phyloP scores from a whole-genome alignment of 805 yeast species.

The Spathaspora sp. region DNA sequence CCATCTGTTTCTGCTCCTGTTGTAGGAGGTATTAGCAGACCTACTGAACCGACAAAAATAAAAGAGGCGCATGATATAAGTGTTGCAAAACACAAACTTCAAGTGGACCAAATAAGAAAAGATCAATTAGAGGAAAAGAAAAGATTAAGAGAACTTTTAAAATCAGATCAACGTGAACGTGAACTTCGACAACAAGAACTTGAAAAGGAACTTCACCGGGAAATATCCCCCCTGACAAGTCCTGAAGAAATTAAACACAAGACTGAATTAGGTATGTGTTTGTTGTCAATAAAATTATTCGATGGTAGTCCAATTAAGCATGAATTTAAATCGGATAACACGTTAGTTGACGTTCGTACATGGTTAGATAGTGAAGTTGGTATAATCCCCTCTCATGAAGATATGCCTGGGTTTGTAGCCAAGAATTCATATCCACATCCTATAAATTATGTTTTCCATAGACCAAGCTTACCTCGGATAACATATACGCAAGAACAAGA shows the following conservation, averaged over 20 bases:
- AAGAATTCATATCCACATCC: constrained; percentile 55
- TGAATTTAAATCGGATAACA: constrained; percentile 42
- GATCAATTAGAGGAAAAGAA: constrained; percentile 50
- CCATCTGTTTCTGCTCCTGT: neutral
- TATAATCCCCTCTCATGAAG: constrained; percentile 33
- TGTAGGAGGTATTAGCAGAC: neutral
- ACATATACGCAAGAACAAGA: constrained; percentile 53
- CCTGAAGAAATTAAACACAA: neutral
- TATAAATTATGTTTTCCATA: constrained; percentile 38
- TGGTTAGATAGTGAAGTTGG: constrained; percentile 49
- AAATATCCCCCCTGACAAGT: neutral
- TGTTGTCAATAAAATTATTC: constrained; percentile 57
- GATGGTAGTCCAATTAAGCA: constrained; percentile 61
- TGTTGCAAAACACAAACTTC: constrained; percentile 8
- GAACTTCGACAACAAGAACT: constrained; percentile 10
- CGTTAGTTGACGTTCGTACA: constrained; percentile 54
- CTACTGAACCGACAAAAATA: neutral
- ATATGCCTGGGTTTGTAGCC: constrained; percentile 47
- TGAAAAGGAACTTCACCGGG: neutral
- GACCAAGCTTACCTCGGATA: constrained; percentile 45
- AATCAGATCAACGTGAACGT: constrained; percentile 52
- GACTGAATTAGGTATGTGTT: constrained; percentile 19
- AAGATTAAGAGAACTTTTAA: constrained; percentile 49
- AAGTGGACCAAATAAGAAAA: constrained; percentile 22
- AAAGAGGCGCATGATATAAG: constrained; percentile 4